A percentile compares a stretch with the other conserved stretches of the same genome.
These are phyloP conservation scores for Lobosporangium transversale DNA, from an alignment of 192 early-diverging fungal species.

Conservation along the genomic window DNA sequence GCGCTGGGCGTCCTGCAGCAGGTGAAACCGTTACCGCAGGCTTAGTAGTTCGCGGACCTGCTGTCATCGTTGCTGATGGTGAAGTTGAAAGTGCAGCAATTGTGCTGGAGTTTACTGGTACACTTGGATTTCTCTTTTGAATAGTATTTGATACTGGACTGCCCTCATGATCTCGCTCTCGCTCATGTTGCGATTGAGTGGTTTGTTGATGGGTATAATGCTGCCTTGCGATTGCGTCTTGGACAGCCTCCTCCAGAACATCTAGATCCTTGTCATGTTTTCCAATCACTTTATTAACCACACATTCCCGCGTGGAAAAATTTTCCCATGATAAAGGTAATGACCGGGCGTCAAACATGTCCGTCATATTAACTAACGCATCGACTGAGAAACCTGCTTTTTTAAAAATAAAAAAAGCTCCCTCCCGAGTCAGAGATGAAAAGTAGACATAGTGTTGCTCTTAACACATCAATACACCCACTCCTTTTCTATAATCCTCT, in stretches of 20 bases:
- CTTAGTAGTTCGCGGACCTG: not conserved
- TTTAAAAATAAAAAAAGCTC: no score
- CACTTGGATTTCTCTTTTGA: slow-evolving; percentile 6
- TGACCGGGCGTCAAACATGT: slow-evolving; percentile 19
- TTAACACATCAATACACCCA: no score
- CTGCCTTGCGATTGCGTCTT: slow-evolving; percentile 34
- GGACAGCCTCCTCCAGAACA: slow-evolving; percentile 34
- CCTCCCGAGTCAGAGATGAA: no score
- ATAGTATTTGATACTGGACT: not conserved
- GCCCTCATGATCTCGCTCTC: slow-evolving; percentile 1
- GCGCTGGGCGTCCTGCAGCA: not conserved
- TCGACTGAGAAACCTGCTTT: not conserved
- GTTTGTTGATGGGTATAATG: slow-evolving; percentile 24
- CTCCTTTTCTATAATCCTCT: no score
- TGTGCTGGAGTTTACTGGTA: not conserved
- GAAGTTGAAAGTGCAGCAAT: not conserved
- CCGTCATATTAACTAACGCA: slow-evolving; percentile 6
- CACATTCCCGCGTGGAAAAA: slow-evolving; percentile 46
- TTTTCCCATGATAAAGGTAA: slow-evolving; percentile 40
- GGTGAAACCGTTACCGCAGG: not conserved
- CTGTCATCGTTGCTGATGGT: not conserved
- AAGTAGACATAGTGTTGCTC: no score
- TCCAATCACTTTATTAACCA: slow-evolving; percentile 40
- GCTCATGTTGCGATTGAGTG: slow-evolving; percentile 1
- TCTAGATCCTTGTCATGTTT: slow-evolving; percentile 40